phyloP scores from a whole-genome alignment of 2,329 filamentous ascomycete genomes.

The Mycosphaerelloides madeirae region DNA sequence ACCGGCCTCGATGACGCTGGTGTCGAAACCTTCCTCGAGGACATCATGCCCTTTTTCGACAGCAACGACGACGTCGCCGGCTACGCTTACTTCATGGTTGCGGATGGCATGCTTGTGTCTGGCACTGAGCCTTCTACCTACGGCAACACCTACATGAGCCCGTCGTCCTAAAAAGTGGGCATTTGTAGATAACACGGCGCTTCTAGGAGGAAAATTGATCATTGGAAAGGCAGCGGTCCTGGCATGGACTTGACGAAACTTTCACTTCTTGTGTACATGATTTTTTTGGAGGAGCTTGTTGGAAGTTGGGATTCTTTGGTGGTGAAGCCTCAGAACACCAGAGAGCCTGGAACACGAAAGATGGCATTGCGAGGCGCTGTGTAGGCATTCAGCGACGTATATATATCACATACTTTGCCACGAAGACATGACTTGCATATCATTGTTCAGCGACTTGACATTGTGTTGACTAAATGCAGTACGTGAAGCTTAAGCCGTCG shows the following conservation, averaged over 20 bases:
- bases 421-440: too few species aligned
- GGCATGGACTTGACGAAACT: slow-evolving; percentile 1
- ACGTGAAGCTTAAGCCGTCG: too few species aligned
- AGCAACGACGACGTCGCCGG: slow-evolving; percentile 35
- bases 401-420: too few species aligned
- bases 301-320: too few species aligned
- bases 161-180: too few species aligned
- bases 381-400: too few species aligned
- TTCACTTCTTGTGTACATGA: slow-evolving; percentile 2
- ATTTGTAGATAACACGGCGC: slow-evolving; percentile 1
- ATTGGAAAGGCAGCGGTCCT: slow-evolving; percentile 1
- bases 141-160: slow-evolving; percentile 28
- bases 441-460: too few species aligned
- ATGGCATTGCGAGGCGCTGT: too few species aligned
- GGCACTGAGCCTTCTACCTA: slow-evolving; percentile 28
- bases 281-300: neutral
- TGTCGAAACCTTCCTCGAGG: slow-evolving; percentile 45
- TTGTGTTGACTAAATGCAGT: too few species aligned
- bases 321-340: too few species aligned
- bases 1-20: slow-evolving; percentile 40
- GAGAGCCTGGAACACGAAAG: too few species aligned
- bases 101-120: slow-evolving; percentile 33
- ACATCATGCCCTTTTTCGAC: slow-evolving; percentile 47
- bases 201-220: slow-evolving; percentile 4
- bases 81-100: slow-evolving; percentile 37